Evolutionary conservation across 306 rosid genomes (phyloP).

Genomic region (Parietaria judaica): DNA sequence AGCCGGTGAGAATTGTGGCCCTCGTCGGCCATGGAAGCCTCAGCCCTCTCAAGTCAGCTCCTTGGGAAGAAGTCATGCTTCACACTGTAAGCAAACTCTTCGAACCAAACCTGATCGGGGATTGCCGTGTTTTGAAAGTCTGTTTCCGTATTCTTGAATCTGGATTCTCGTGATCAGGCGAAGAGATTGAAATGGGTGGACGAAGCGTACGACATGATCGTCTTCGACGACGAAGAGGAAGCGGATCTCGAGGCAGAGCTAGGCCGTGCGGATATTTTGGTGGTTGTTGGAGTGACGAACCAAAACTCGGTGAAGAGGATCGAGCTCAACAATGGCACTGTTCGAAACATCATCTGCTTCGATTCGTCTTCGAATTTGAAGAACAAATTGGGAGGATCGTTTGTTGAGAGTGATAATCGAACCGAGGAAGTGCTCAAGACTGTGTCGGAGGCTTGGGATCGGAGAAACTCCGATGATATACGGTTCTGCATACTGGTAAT

Average conservation of each 20-base stretch:
- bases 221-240: conserved; percentile 42
- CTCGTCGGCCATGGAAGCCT: conserved; percentile 54
- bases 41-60: conserved; percentile 59
- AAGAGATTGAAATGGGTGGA: conserved; percentile 80
- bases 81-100: conserved; percentile 46
- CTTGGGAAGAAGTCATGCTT: conserved; percentile 80
- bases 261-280: conserved; percentile 43
- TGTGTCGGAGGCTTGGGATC: conserved; percentile 71
- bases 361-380: conserved; percentile 46
- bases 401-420: conserved; percentile 33
- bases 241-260: conserved; percentile 24
- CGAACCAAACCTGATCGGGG: too few relatives aligned
- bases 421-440: conserved; percentile 49
- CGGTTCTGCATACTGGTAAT: conserved; percentile 70
- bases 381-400: conserved; percentile 65
- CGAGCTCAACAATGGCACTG: conserved; percentile 17
- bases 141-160: background rate
- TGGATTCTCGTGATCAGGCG: conserved; percentile 32
- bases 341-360: conserved; percentile 51
- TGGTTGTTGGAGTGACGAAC: conserved; percentile 51
- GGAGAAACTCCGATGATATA: conserved; percentile 68
- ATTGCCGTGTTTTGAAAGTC: too few relatives aligned
- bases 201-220: conserved; percentile 60
- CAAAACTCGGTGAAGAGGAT: conserved; percentile 50
- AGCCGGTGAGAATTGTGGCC: conserved; percentile 49